Conservation (phyloP, 495 filamentous ascomycete species). For the Xylaria flabelliformis region DNA sequence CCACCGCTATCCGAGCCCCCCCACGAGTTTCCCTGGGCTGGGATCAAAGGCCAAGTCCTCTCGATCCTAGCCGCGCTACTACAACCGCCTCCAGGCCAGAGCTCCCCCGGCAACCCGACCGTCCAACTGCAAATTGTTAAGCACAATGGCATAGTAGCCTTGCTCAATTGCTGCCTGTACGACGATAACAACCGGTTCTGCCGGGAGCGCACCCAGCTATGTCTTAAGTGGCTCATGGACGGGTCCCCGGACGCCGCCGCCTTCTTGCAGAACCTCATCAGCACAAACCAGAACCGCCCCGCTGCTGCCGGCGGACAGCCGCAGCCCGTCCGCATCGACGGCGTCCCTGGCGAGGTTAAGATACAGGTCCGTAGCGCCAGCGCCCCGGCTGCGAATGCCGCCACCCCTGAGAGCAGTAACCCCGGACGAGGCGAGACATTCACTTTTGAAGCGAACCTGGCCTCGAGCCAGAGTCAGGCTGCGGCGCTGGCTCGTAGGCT, state of each 20-base stretch:
- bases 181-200: conserved; percentile 91
- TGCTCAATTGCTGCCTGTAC: conserved; percentile 85
- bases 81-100: conserved; percentile 56
- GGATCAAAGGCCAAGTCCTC: conserved; percentile 89
- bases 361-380: conserved; percentile 47
- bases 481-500: conserved; percentile 28
- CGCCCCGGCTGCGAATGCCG: conserved; percentile 32
- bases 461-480: conserved; percentile 20
- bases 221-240: conserved; percentile 86
- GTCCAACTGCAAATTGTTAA: conserved; percentile 87
- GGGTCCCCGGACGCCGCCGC: conserved; percentile 80
- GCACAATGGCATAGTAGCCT: conserved; percentile 79
- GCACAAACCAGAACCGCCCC: conserved; percentile 31
- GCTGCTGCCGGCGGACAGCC: conserved; percentile 19
- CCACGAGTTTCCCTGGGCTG: conserved; percentile 89
- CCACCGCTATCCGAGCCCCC: conserved; percentile 78
- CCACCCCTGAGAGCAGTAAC: neutral
- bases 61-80: conserved; percentile 85
- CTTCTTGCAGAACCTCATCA: conserved; percentile 69
- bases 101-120: conserved; percentile 69
- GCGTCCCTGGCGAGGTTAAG: conserved; percentile 52
- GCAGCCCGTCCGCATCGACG: conserved; percentile 49
- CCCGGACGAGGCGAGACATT: conserved; percentile 14
- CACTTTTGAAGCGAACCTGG: conserved; percentile 25
- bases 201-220: conserved; percentile 89